These are phyloP conservation scores for Xylariales sp. DNA, from an alignment of 2,329 filamentous ascomycete species.

Conservation along the genomic window DNA sequence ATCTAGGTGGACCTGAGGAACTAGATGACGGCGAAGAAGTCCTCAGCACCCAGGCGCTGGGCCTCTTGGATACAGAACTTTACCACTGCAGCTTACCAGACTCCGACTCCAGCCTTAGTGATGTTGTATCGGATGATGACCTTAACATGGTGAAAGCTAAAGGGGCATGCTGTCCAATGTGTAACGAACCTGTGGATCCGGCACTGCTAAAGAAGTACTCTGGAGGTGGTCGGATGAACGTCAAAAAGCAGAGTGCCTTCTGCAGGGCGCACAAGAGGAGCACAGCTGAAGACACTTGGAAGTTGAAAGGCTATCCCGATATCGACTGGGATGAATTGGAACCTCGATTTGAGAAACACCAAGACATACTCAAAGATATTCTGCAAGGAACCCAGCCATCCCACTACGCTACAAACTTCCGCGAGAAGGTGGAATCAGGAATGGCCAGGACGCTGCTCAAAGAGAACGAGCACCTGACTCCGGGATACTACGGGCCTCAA, in stretches of 20 bases:
- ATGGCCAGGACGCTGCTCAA: constrained; percentile 56
- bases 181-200: constrained; percentile 53
- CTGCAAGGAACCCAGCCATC: constrained; percentile 52
- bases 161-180: constrained; percentile 58
- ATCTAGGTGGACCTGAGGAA: no score
- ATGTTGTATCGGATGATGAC: constrained; percentile 12
- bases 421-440: constrained; percentile 50
- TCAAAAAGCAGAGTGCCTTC: constrained; percentile 57
- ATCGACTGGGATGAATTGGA: constrained; percentile 66
- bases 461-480: constrained; percentile 54
- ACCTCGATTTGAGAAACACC: constrained; percentile 52
- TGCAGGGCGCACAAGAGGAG: constrained; percentile 58
- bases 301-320: constrained; percentile 57
- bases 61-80: no score
- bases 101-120: constrained; percentile 10
- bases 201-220: constrained; percentile 50
- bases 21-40: no score
- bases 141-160: neutral
- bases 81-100: no score
- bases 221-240: constrained; percentile 42
- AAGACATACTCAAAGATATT: constrained; percentile 51
- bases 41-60: constrained; percentile 8
- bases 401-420: constrained; percentile 56
- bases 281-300: constrained; percentile 45
- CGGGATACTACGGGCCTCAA: constrained; percentile 79